Conservation (phyloP, 331 rosid genomes). For the Acacia pycnantha region DNA sequence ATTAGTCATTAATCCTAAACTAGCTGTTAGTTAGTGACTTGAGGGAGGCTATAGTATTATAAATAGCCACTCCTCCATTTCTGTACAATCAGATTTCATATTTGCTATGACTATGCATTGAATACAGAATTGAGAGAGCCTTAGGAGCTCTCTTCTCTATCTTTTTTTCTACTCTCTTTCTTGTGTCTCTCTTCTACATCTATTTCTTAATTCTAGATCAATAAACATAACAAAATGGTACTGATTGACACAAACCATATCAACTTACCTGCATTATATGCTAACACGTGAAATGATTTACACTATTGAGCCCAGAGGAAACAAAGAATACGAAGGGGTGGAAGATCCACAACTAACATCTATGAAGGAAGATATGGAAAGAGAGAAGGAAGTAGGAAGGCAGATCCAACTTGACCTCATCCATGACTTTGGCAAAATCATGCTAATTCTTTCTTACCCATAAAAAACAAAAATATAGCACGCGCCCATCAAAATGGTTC, state of each 20-base stretch:
- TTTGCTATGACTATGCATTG: no score
- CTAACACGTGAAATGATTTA: background rate
- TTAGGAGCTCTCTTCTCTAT: no score
- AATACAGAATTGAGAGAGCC: no score
- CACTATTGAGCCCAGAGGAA: constrained; percentile 2
- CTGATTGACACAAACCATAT: constrained; percentile 26
- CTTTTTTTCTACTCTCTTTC: no score
- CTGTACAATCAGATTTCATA: no score
- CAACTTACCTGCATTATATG: constrained; percentile 4
- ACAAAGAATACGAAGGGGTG: background rate
- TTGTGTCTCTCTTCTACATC: no score
- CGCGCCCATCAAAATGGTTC: constrained; percentile 19
- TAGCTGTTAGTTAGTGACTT: no score
- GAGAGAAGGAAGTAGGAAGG: background rate
- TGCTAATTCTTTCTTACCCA: constrained; percentile 4
- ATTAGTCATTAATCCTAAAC: no score
- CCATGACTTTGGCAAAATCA: constrained; percentile 10
- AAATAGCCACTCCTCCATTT: no score
- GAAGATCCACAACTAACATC: background rate
- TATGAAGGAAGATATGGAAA: background rate
- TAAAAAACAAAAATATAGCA: constrained; percentile 19
- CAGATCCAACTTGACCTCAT: constrained; percentile 25
- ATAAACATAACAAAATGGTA: background rate
- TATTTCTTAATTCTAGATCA: no score
- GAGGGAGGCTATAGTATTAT: no score